These are phyloP conservation scores for Fusarium torreyae DNA, from an alignment of 2,329 filamentous ascomycete species.

Conservation along the genomic window DNA sequence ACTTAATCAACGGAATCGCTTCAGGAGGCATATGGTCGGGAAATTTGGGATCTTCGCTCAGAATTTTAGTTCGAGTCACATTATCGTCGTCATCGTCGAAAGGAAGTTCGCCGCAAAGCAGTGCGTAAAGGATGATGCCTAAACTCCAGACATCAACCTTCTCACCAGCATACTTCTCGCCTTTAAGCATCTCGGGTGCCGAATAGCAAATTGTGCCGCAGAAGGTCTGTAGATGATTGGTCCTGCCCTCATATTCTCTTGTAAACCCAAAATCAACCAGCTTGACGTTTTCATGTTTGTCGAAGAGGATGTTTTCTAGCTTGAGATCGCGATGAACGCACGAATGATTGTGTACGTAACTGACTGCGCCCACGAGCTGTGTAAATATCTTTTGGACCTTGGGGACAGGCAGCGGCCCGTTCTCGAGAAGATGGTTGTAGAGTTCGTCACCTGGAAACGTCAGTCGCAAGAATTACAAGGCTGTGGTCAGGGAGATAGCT, in stretches of 20 bases:
- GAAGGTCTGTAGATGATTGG: constrained; percentile 96
- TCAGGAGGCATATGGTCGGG: constrained; percentile 84
- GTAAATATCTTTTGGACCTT: constrained; percentile 97
- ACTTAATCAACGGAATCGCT: constrained; percentile 81
- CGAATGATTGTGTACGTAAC: constrained; percentile 93
- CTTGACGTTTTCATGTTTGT: constrained; percentile 98
- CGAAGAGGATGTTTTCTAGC: constrained; percentile 89
- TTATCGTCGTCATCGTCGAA: constrained; percentile 97
- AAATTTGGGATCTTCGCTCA: constrained; percentile 88
- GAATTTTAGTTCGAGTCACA: constrained; percentile 86
- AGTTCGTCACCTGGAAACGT: constrained; percentile 84
- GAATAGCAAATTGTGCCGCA: constrained; percentile 98
- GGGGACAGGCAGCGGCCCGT: constrained; percentile 85
- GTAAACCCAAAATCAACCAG: constrained; percentile 98
- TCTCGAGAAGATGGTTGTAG: constrained; percentile 92
- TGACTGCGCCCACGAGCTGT: constrained; percentile 93
- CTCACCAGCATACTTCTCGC: constrained; percentile 97
- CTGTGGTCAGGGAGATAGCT: constrained; percentile 43
- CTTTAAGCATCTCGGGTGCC: constrained; percentile 97
- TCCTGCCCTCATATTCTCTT: constrained; percentile 94
- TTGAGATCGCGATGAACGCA: constrained; percentile 98
- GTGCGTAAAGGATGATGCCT: constrained; percentile 86
- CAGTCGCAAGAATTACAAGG: constrained; percentile 31
- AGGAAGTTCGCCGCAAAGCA: constrained; percentile 87
- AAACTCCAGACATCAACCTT: constrained; percentile 98